These are phyloP conservation scores for Sideroxylon spinosum DNA, from an alignment of 179 eudicot genomes.

Conservation along the genomic window DNA sequence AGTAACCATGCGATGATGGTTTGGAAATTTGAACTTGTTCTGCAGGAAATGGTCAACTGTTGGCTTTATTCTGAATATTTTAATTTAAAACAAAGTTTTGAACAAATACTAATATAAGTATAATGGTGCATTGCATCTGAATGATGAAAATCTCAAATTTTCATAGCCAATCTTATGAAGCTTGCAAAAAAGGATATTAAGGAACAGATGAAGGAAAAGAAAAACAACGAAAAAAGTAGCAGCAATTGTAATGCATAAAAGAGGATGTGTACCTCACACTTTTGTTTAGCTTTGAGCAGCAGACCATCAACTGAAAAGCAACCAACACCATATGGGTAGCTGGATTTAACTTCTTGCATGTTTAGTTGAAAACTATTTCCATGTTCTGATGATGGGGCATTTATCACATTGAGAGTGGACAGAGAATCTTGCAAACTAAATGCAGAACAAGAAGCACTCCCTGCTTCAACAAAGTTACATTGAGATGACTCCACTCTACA, in stretches of 20 bases:
- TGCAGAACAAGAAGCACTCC: slow-evolving; percentile 30
- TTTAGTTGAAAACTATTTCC: slow-evolving; percentile 28
- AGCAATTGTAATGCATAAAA: neutral
- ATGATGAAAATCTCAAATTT: neutral
- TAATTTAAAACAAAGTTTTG: neutral
- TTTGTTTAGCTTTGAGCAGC: slow-evolving; percentile 32
- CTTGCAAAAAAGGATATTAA: neutral
- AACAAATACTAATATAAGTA: neutral
- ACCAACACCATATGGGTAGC: slow-evolving; percentile 31
- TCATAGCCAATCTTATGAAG: neutral
- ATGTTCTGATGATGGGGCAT: slow-evolving; percentile 21
- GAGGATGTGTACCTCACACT: slow-evolving; percentile 47
- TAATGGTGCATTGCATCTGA: neutral
- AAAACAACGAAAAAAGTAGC: neutral
- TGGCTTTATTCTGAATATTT: neutral
- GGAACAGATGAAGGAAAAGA: neutral
- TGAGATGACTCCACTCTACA: slow-evolving; percentile 53
- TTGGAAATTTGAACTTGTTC: neutral
- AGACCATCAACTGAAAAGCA: slow-evolving; percentile 30
- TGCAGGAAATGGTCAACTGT: neutral
- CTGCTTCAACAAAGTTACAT: slow-evolving; percentile 28
- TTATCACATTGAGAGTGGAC: slow-evolving; percentile 22
- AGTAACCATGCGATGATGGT: neutral
- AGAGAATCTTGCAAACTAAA: slow-evolving; percentile 33
- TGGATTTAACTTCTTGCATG: slow-evolving; percentile 29